A percentile compares a stretch with the other conserved stretches of the same genome.
phyloP scores from a whole-genome alignment of 352 stramenopile species.

The Phytophthora melonis region DNA sequence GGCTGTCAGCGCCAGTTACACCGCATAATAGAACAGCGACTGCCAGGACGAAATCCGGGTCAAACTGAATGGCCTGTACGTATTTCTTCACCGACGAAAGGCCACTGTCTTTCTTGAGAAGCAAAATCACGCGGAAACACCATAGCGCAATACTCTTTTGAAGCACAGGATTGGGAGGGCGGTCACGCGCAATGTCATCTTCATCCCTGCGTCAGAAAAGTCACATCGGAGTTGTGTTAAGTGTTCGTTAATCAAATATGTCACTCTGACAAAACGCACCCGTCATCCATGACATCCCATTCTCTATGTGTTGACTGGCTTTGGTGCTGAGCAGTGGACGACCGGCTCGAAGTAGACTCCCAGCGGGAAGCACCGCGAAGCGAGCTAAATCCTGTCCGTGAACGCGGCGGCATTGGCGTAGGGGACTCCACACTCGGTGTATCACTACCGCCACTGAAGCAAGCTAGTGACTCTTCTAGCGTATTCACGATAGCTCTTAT shows the following conservation, averaged over 20 bases:
- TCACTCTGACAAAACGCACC: slow-evolving; percentile 27
- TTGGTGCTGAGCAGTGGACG: slow-evolving; percentile 14
- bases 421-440: slow-evolving; percentile 2
- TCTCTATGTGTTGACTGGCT: slow-evolving; percentile 27
- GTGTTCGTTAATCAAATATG: slow-evolving; percentile 1
- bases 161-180: slow-evolving; percentile 29
- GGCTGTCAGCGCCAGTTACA: slow-evolving; percentile 61
- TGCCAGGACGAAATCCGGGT: slow-evolving; percentile 74
- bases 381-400: slow-evolving; percentile 33
- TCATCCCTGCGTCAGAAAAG: slow-evolving; percentile 26
- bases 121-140: slow-evolving; percentile 76
- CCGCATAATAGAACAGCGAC: slow-evolving; percentile 68
- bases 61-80: slow-evolving; percentile 53
- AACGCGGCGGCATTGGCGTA: slow-evolving; percentile 3
- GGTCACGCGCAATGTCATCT: slow-evolving; percentile 38
- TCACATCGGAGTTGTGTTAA: slow-evolving; percentile 10
- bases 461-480: slow-evolving; percentile 44
- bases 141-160: slow-evolving; percentile 65
- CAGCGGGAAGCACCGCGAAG: slow-evolving; percentile 27
- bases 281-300: slow-evolving; percentile 56
- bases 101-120: slow-evolving; percentile 83
- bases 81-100: slow-evolving; percentile 65
- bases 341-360: slow-evolving; percentile 21
- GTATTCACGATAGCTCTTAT: slow-evolving; percentile 64
- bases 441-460: slow-evolving; percentile 21